These are phyloP conservation scores for Mucor indicus DNA, from an alignment of 371 early-diverging fungal species.

Conservation along the genomic window DNA sequence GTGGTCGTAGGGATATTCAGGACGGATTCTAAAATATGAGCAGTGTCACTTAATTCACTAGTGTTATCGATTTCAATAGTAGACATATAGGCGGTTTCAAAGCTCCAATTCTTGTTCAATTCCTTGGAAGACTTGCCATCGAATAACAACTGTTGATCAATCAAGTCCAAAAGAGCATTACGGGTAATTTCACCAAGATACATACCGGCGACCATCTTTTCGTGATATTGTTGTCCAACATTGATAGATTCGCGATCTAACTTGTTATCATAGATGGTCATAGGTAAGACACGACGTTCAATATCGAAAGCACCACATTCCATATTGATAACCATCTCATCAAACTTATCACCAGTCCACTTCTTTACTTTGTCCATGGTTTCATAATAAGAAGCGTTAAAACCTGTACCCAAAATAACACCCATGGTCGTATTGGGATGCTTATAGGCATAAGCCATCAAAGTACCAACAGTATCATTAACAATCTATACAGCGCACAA, in stretches of 20 bases:
- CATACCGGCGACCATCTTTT: constrained; percentile 86
- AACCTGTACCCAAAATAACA: constrained; percentile 95
- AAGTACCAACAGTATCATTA: constrained; percentile 96
- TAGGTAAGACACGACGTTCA: constrained; percentile 60
- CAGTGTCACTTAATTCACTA: constrained; percentile 60
- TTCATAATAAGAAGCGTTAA: constrained; percentile 90
- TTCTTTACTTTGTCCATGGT: constrained; percentile 65
- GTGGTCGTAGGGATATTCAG: constrained; percentile 67
- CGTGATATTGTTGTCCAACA: constrained; percentile 63
- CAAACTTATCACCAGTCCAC: constrained; percentile 38
- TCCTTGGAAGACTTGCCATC: constrained; percentile 60
- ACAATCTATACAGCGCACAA: too few species aligned
- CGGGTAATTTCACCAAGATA: constrained; percentile 82
- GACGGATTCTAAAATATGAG: constrained; percentile 73
- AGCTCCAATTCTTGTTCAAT: constrained; percentile 72
- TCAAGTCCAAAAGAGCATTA: constrained; percentile 68
- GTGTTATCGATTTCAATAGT: constrained; percentile 81
- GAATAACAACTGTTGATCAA: constrained; percentile 42
- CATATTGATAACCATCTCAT: constrained; percentile 65
- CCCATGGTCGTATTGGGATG: constrained; percentile 83
- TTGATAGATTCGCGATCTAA: constrained; percentile 65
- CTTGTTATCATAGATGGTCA: constrained; percentile 64
- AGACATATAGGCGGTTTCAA: constrained; percentile 91
- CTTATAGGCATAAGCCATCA: constrained; percentile 84
- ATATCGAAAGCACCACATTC: constrained; percentile 74